Evolutionary conservation across 306 rosid genomes (phyloP).

Genomic region (Cyclanthera cordifolia): DNA sequence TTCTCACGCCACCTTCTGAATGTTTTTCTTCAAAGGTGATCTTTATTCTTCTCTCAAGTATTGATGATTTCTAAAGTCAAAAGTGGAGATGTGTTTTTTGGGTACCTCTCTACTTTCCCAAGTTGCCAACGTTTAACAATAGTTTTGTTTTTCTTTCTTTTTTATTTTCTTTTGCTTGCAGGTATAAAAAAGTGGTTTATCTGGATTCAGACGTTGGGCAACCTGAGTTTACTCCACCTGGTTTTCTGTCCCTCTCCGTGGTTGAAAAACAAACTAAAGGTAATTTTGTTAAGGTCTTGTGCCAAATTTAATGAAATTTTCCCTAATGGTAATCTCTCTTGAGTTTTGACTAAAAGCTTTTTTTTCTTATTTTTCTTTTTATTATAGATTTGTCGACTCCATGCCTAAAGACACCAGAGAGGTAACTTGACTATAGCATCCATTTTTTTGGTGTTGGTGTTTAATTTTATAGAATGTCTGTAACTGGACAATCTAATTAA

Average conservation of each 20-base stretch:
- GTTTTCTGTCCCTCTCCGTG: conserved; percentile 55
- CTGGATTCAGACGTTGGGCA: conserved; percentile 91
- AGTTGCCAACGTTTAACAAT: too few species aligned
- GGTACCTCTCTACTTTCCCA: not conserved
- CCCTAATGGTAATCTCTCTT: not conserved
- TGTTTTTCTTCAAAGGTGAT: conserved; percentile 39
- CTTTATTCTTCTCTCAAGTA: not conserved
- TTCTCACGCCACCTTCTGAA: conserved; percentile 84
- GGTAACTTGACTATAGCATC: conserved; percentile 35
- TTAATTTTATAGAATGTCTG: not conserved
- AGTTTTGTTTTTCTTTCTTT: too few species aligned
- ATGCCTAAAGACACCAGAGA: conserved; percentile 71
- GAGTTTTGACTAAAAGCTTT: conserved; percentile 4
- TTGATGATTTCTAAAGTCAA: not conserved
- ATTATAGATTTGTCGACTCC: conserved; percentile 64
- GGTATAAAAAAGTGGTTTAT: conserved; percentile 55
- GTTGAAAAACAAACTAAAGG: conserved; percentile 51
- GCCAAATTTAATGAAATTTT: not conserved
- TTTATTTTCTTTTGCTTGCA: conserved; percentile 10
- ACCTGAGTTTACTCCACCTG: conserved; percentile 87
- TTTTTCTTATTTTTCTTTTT: conserved; percentile 4
- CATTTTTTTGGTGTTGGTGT: not conserved
- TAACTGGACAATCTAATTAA: not conserved
- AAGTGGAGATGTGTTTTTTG: not conserved
- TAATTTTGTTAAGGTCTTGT: conserved; percentile 10